phyloP scores from a whole-genome alignment of 2,329 filamentous ascomycete genomes.

The Rhytidhysteron rufulum region DNA sequence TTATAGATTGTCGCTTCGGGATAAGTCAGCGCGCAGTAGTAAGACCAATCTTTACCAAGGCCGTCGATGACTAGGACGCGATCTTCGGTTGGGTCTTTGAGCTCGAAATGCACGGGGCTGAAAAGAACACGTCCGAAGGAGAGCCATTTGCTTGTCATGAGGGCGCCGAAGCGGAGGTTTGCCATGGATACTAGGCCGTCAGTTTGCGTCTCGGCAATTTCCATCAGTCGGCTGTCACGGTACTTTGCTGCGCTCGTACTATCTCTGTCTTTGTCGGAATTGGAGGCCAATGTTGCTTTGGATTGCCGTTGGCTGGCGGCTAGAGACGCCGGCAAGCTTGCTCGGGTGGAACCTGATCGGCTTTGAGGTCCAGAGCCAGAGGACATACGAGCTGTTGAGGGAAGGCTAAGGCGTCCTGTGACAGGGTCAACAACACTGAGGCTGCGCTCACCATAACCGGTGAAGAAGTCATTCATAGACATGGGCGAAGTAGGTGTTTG shows the following conservation, averaged over 20 bases:
- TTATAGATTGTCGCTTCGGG: constrained; percentile 73
- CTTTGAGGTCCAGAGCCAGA: constrained; percentile 22
- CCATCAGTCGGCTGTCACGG: constrained; percentile 58
- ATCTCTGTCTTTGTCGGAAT: constrained; percentile 31
- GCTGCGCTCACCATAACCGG: constrained; percentile 46
- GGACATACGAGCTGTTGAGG: constrained; percentile 29
- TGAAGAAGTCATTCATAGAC: constrained; percentile 52
- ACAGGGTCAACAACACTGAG: constrained; percentile 34
- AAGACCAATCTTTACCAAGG: constrained; percentile 87
- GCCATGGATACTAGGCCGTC: constrained; percentile 54
- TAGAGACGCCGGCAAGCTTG: constrained; percentile 30
- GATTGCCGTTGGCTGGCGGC: constrained; percentile 28
- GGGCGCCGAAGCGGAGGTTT: constrained; percentile 72
- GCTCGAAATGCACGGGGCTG: constrained; percentile 71
- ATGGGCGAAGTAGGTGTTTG: constrained; percentile 49
- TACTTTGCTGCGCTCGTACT: constrained; percentile 27
- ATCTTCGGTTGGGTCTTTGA: constrained; percentile 56
- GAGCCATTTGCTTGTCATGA: constrained; percentile 85
- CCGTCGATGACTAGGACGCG: constrained; percentile 76
- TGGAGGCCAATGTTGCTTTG: constrained; percentile 25
- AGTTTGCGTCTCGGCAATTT: constrained; percentile 35
- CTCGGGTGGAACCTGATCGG: constrained; percentile 24
- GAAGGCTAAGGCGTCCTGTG: constrained; percentile 35
- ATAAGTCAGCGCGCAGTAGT: constrained; percentile 78
- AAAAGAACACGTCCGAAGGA: constrained; percentile 81